phyloP scores from a whole-genome alignment of 257 asterid genomes.

The Datura wrightii region DNA sequence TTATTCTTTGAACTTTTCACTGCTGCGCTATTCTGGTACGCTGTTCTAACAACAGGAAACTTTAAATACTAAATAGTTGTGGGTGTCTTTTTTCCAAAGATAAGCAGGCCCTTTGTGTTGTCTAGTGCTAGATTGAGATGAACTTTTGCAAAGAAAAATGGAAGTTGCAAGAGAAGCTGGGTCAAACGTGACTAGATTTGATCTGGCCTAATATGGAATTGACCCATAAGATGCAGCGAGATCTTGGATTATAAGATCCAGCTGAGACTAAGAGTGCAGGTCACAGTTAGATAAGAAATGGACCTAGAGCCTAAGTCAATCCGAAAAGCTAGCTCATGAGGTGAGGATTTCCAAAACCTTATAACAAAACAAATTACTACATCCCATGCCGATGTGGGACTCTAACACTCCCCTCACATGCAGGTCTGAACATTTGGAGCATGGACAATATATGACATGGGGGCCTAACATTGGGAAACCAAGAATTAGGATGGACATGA shows the following conservation, averaged over 20 bases:
- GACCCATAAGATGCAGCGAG: neutral
- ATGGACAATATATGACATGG: neutral
- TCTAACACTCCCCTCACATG: neutral
- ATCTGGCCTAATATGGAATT: neutral
- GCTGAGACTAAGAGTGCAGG: constrained; percentile 20
- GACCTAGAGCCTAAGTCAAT: neutral
- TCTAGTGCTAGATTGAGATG: neutral
- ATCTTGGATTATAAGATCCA: neutral
- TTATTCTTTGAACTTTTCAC: constrained; percentile 1
- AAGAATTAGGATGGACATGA: constrained; percentile 5
- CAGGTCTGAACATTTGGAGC: neutral
- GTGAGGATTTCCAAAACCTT: neutral
- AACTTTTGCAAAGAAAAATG: neutral
- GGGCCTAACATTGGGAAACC: neutral
- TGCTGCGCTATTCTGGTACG: neutral
- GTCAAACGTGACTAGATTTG: neutral
- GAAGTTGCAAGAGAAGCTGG: neutral
- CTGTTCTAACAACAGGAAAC: constrained; percentile 6
- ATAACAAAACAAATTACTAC: neutral
- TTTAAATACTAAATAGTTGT: constrained; percentile 15
- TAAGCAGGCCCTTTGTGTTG: neutral
- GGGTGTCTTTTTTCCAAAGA: neutral
- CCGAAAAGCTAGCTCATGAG: neutral
- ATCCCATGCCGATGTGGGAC: neutral
- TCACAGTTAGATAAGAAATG: neutral